Conservation (phyloP, 1,284 basidiomycete species). For the Singerocomus rubriflavus region DNA sequence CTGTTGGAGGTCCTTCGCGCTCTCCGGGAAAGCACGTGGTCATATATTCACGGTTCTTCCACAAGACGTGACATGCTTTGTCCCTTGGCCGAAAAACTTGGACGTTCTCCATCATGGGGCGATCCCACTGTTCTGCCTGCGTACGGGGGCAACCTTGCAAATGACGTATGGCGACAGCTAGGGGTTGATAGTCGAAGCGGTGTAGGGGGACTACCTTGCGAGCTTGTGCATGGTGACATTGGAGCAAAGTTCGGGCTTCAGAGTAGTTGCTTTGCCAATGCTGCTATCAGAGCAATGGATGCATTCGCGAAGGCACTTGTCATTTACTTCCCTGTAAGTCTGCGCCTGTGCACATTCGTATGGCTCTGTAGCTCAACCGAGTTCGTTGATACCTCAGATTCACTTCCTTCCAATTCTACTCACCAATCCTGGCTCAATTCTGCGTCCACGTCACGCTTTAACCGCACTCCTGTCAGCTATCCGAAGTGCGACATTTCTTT, state of each 20-base stretch:
- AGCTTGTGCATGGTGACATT: conserved; percentile 61
- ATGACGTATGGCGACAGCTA: conserved; percentile 50
- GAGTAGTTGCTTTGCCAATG: conserved; percentile 59
- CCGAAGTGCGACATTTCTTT: conserved; percentile 68
- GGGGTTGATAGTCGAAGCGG: conserved; percentile 48
- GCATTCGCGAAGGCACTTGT: conserved; percentile 61
- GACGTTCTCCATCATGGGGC: conserved; percentile 59
- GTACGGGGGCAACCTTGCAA: conserved; percentile 51
- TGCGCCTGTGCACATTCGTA: not conserved
- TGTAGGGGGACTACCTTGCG: conserved; percentile 70
- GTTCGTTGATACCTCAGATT: conserved; percentile 41
- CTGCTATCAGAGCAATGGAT: conserved; percentile 45
- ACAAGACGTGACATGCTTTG: conserved; percentile 38
- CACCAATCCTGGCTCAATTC: conserved; percentile 51
- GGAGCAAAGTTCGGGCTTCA: conserved; percentile 45
- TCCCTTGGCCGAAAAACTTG: conserved; percentile 51
- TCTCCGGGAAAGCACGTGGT: conserved; percentile 53
- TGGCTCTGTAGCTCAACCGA: not conserved
- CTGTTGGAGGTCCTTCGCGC: conserved; percentile 52
- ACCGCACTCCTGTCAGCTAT: conserved; percentile 46
- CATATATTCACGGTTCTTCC: conserved; percentile 47
- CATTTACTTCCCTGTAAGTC: conserved; percentile 66
- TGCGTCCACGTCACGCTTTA: conserved; percentile 42
- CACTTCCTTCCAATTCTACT: conserved; percentile 66
- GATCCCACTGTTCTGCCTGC: conserved; percentile 57